phyloP scores from a whole-genome alignment of 495 filamentous ascomycete genomes.

The Cryomyces minteri region DNA sequence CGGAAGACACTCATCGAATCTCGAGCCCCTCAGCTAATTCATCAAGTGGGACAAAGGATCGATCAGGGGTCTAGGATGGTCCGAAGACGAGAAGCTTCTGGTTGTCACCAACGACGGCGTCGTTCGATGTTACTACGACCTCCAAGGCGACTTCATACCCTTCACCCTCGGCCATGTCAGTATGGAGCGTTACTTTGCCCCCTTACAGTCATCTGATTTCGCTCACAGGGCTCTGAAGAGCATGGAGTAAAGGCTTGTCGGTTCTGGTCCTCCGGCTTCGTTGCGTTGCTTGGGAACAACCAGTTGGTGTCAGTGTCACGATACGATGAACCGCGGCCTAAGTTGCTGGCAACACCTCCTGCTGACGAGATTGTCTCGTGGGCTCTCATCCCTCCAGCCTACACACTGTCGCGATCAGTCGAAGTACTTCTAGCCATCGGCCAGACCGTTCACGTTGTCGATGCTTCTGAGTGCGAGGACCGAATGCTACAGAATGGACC shows the following conservation, averaged over 20 bases:
- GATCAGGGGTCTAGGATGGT: constrained; percentile 87
- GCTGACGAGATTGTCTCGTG: constrained; percentile 71
- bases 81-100: constrained; percentile 84
- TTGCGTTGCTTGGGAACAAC: constrained; percentile 84
- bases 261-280: constrained; percentile 84
- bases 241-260: constrained; percentile 70
- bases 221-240: constrained; percentile 56
- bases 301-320: constrained; percentile 68
- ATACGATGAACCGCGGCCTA: constrained; percentile 82
- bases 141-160: constrained; percentile 86
- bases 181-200: neutral
- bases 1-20: neutral
- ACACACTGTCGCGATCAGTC: constrained; percentile 85
- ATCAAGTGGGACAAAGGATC: constrained; percentile 77
- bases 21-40: constrained; percentile 3
- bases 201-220: neutral
- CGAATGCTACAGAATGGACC: constrained; percentile 78
- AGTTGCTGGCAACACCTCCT: constrained; percentile 57
- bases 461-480: constrained; percentile 80
- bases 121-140: constrained; percentile 77
- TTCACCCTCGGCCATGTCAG: constrained; percentile 78
- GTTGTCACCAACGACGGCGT: constrained; percentile 79
- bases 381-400: constrained; percentile 73
- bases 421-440: constrained; percentile 81
- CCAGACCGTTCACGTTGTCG: constrained; percentile 69